Base-by-base conservation (phyloP, 2,329 filamentous ascomycete genomes). In the Pseudogymnoascus sp. region DNA sequence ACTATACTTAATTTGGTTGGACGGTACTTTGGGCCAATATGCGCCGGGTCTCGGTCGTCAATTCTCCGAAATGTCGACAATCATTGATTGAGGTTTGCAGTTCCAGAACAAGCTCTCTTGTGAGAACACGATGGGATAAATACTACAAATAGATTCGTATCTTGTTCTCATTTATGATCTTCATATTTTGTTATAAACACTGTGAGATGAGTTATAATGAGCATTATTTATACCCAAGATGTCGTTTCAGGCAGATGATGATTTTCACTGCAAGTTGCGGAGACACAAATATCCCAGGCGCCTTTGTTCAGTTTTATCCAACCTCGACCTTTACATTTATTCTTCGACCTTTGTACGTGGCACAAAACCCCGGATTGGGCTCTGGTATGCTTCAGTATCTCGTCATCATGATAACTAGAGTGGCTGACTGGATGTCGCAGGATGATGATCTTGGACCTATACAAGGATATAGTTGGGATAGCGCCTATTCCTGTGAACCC, bases 1-100 rank as follows among this genome's bases (percentile, higher is more conserved):
- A 64, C 49, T 55, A 33, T 33, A 55, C 29, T 55, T 12, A 55
- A 7, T 16, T 29, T 55, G 49, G 29, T 55, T 55, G 49, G 29
- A 33, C 10, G n/a, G 49, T 33, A 55, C 49, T 55, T 55, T 33
- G 49, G 49, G 26, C n/a, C 26, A 55, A 33, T 33, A 8, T 31
- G 26, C 45, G 26, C 45, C 26, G 45, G 45, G 7, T 52, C 45
- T 52, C 45, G 45, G 49, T 33, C n/a, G 16, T 55, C n/a, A 19
- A 33, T 55, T 55, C 29, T 33, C 49, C 49, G 49, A 55, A 26
- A 31, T 4, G 4, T 55, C 8, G 4, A 33, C 23, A 6, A 26
- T 26, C 23, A 26, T 26, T 12, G n/a, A 31, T 55, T 55, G 49
- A 55, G 4, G 16, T 33, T 55, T 55, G 45, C 19, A 33, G 8